These are phyloP conservation scores for Moricandia arvensis DNA, from an alignment of 345 rosid genomes.

Conservation along the genomic window DNA sequence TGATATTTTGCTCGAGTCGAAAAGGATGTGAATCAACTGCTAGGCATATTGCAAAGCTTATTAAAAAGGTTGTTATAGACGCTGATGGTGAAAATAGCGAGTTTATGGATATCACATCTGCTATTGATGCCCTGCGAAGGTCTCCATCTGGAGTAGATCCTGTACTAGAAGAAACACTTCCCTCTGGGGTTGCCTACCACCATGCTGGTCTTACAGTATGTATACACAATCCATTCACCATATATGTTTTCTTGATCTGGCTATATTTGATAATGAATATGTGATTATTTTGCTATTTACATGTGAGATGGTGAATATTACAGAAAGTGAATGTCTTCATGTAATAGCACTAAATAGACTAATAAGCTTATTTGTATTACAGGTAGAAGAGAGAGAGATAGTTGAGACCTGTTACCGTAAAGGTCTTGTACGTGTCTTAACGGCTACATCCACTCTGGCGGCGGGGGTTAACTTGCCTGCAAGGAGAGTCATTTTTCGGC, in stretches of 20 bases:
- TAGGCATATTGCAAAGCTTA: conserved; percentile 73
- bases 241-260: conserved; percentile 28
- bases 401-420: conserved; percentile 87
- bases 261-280: not conserved
- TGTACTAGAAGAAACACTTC: conserved; percentile 82
- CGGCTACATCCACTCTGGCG: conserved; percentile 97
- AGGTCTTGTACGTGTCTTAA: conserved; percentile 86
- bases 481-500: conserved; percentile 95
- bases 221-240: conserved; percentile 26
- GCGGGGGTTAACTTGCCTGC: conserved; percentile 99
- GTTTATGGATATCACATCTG: conserved; percentile 64
- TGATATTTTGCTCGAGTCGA: conserved; percentile 95
- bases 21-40: conserved; percentile 99
- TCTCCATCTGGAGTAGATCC: conserved; percentile 94
- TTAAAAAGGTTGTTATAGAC: conserved; percentile 54
- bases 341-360: not conserved
- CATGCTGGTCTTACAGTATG: conserved; percentile 98
- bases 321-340: conserved; percentile 8
- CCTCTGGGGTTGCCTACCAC: conserved; percentile 95
- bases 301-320: conserved; percentile 20
- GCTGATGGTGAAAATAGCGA: conserved; percentile 50
- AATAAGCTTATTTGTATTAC: conserved; percentile 20
- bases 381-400: conserved; percentile 98
- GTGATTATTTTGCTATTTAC: conserved; percentile 12
- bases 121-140: conserved; percentile 71